Evolutionary conservation across 371 early-diverging fungal species (phyloP).

Genomic region (Circinella umbellata): DNA sequence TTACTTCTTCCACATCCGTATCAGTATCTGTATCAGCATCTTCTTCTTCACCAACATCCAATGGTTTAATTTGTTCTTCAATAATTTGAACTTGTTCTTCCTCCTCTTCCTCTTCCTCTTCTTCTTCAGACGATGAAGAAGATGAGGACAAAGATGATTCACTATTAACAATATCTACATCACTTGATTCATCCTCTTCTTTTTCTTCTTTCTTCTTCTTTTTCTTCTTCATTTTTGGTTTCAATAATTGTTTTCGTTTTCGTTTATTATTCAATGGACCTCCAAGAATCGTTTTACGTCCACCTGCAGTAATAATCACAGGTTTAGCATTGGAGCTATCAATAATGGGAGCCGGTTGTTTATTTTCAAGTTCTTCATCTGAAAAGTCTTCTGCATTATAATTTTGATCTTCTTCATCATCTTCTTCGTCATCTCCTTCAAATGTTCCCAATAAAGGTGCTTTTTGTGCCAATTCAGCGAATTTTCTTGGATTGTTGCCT

Average conservation of each 20-base stretch:
- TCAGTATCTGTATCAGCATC: conserved; percentile 39
- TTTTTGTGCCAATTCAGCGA: conserved; percentile 32
- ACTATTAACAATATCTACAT: conserved; percentile 34
- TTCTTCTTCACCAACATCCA: conserved; percentile 15
- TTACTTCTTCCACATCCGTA: conserved; percentile 39
- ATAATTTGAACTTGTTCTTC: background rate
- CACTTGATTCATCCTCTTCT: conserved; percentile 24
- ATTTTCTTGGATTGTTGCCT: conserved; percentile 39
- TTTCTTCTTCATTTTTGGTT: background rate
- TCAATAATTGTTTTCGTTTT: background rate
- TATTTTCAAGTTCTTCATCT: conserved; percentile 12
- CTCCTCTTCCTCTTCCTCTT: conserved; percentile 17
- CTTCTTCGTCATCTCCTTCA: conserved; percentile 14
- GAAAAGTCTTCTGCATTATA: too few relatives aligned
- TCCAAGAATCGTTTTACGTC: background rate
- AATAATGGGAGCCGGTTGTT: conserved; percentile 21
- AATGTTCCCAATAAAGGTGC: conserved; percentile 37
- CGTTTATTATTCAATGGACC: background rate
- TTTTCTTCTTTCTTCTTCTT: conserved; percentile 3
- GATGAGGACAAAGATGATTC: background rate
- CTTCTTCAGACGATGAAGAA: conserved; percentile 5
- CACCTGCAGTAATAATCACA: background rate
- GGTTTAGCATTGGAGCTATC: conserved; percentile 10
- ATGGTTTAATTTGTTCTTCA: background rate
- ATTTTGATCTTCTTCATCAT: too few relatives aligned